phyloP scores from a whole-genome alignment of 768 basidiomycete species.

The Cystobasidium onofrii region DNA sequence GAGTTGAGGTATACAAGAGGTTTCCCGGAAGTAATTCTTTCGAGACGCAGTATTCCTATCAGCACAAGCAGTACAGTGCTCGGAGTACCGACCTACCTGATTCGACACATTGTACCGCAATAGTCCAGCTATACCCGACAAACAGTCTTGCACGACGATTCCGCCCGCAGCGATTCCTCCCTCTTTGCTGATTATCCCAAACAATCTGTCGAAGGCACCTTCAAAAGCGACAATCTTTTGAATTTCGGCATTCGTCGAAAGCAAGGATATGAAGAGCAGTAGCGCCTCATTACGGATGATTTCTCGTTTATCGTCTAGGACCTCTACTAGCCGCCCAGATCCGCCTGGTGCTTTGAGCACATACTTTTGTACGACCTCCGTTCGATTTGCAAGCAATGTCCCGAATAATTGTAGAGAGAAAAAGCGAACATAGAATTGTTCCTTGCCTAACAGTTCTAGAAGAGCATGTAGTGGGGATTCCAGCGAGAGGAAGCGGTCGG shows the following conservation, averaged over 20 bases:
- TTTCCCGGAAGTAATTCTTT: slow-evolving; percentile 98
- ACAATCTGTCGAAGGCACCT: slow-evolving; percentile 90
- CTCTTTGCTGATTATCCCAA: slow-evolving; percentile 75
- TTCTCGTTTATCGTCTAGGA: slow-evolving; percentile 76
- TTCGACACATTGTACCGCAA: slow-evolving; percentile 89
- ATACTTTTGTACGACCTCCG: slow-evolving; percentile 75
- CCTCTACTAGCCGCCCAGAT: slow-evolving; percentile 56
- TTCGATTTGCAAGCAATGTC: slow-evolving; percentile 69
- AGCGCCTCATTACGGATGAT: slow-evolving; percentile 84
- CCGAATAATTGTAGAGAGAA: slow-evolving; percentile 73
- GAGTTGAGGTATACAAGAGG: slow-evolving; percentile 57
- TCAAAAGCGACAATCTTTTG: slow-evolving; percentile 96
- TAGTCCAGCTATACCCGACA: slow-evolving; percentile 74
- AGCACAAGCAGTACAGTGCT: too few relatives aligned
- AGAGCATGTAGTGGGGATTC: slow-evolving; percentile 67
- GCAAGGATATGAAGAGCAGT: slow-evolving; percentile 67
- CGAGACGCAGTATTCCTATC: too few relatives aligned
- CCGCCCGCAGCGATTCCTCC: slow-evolving; percentile 81
- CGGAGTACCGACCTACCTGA: slow-evolving; percentile 68
- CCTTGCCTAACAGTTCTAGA: slow-evolving; percentile 64
- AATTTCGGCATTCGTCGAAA: slow-evolving; percentile 76
- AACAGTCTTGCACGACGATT: slow-evolving; percentile 71
- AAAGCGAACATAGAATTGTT: slow-evolving; percentile 76
- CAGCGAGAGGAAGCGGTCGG: slow-evolving; percentile 65
- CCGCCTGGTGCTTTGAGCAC: slow-evolving; percentile 79